phyloP scores from a whole-genome alignment of 2,329 filamentous ascomycete species.

The Fusarium robinianum region DNA sequence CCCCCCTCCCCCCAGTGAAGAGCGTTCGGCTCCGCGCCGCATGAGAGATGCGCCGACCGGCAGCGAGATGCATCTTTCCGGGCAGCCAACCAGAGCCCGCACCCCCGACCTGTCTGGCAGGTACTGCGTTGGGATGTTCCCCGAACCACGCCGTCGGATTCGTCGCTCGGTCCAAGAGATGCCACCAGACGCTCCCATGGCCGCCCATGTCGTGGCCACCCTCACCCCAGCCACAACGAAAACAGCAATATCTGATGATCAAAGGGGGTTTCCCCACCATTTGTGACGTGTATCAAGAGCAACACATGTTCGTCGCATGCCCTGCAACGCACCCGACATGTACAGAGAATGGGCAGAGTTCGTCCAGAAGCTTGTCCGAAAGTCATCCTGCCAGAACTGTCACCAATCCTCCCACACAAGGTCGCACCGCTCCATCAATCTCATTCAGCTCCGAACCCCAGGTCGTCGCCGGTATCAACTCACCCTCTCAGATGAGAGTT shows the following conservation, averaged over 20 bases:
- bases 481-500: constrained; percentile 13
- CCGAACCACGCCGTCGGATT: constrained; percentile 22
- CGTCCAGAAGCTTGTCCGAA: too few species aligned
- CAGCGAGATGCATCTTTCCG: constrained; percentile 19
- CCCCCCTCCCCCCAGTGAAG: neutral
- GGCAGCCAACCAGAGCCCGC: constrained; percentile 12
- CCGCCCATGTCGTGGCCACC: constrained; percentile 6
- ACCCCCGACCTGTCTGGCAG: constrained; percentile 4
- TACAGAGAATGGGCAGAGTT: too few species aligned
- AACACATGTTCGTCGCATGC: constrained; percentile 1
- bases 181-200: constrained; percentile 1
- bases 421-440: too few species aligned
- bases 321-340: neutral
- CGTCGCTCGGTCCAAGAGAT: constrained; percentile 12
- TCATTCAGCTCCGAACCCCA: constrained; percentile 17
- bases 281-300: constrained; percentile 17
- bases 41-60: constrained; percentile 13
- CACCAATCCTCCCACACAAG: constrained; percentile 12
- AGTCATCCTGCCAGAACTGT: too few species aligned
- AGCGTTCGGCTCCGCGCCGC: constrained; percentile 1
- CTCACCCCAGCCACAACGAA: constrained; percentile 7
- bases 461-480: constrained; percentile 17
- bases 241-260: constrained; percentile 9
- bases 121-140: constrained; percentile 16
- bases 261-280: constrained; percentile 12